A percentile compares a stretch with the other conserved stretches of the same genome.
These are phyloP conservation scores for Lathyrus sativus DNA, from an alignment of 306 rosid genomes.

Conservation along the genomic window DNA sequence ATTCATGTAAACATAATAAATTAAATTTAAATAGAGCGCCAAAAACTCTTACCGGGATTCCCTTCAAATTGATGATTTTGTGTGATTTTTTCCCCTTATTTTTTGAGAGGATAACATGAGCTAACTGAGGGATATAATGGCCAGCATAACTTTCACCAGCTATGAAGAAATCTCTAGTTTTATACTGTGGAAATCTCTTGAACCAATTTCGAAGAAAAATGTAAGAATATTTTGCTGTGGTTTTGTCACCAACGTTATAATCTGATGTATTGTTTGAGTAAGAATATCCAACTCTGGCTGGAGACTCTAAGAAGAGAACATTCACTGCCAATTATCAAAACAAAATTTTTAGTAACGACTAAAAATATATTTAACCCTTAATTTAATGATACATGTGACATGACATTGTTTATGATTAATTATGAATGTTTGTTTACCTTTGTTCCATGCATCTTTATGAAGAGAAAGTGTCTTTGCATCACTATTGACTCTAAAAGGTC, in stretches of 20 bases:
- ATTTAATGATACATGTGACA: not conserved
- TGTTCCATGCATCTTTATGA: too few relatives aligned
- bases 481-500: too few relatives aligned
- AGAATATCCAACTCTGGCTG: constrained; percentile 70
- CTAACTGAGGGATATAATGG: constrained; percentile 64
- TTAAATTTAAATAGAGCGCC: too few relatives aligned
- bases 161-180: constrained; percentile 55
- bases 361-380: too few relatives aligned
- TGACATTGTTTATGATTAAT: too few relatives aligned
- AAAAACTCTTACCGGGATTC: too few relatives aligned
- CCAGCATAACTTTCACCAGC: constrained; percentile 76
- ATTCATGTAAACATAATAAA: too few relatives aligned
- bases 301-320: constrained; percentile 62
- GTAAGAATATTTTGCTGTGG: constrained; percentile 61
- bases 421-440: too few relatives aligned
- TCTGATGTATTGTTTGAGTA: constrained; percentile 54
- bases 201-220: constrained; percentile 63
- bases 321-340: constrained; percentile 51
- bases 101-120: constrained; percentile 45
- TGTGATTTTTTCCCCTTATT: constrained; percentile 37
- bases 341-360: not conserved
- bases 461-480: too few relatives aligned
- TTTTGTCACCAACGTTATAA: constrained; percentile 52
- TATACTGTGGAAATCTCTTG: constrained; percentile 61
- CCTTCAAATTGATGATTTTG: constrained; percentile 48